Percentiles rank a stretch among this genome's conserved stretches.
Conservation (phyloP, 805 yeast species). For the Candida glaebosa region DNA sequence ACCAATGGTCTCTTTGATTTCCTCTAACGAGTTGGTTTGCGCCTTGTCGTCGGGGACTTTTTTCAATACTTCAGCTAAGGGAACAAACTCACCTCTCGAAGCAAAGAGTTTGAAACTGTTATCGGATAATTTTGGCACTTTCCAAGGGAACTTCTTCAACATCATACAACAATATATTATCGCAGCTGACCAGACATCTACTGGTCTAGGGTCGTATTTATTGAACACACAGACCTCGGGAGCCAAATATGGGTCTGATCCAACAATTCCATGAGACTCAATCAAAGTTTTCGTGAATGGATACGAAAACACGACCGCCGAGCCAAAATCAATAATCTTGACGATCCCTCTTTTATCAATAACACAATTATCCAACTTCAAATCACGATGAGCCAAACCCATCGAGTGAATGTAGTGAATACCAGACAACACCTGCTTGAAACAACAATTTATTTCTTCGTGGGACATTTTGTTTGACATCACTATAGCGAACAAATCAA, state of each 20-base stretch:
- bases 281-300: conserved; percentile 63
- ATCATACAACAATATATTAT: conserved; percentile 87
- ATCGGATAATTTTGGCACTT: conserved; percentile 68
- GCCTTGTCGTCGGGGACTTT: conserved; percentile 25
- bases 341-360: conserved; percentile 69
- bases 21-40: conserved; percentile 10
- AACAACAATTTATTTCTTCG: conserved; percentile 77
- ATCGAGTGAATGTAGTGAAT: conserved; percentile 69
- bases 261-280: conserved; percentile 73
- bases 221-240: conserved; percentile 67
- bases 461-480: conserved; percentile 83
- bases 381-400: conserved; percentile 81
- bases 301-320: conserved; percentile 77
- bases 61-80: conserved; percentile 53
- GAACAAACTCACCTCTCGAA: conserved; percentile 43
- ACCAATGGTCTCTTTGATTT: conserved; percentile 17
- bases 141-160: conserved; percentile 83
- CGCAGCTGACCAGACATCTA: conserved; percentile 82
- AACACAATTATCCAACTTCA: conserved; percentile 81
- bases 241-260: conserved; percentile 83
- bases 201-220: conserved; percentile 71
- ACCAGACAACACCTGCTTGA: conserved; percentile 71
- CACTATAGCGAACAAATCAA: conserved; percentile 81
- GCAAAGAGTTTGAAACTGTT: conserved; percentile 67
- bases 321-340: conserved; percentile 79